Evolutionary conservation across 345 rosid species (phyloP), one percentile per base, ranked within the genome.

Genomic region (Fremontodendron californicum): DNA sequence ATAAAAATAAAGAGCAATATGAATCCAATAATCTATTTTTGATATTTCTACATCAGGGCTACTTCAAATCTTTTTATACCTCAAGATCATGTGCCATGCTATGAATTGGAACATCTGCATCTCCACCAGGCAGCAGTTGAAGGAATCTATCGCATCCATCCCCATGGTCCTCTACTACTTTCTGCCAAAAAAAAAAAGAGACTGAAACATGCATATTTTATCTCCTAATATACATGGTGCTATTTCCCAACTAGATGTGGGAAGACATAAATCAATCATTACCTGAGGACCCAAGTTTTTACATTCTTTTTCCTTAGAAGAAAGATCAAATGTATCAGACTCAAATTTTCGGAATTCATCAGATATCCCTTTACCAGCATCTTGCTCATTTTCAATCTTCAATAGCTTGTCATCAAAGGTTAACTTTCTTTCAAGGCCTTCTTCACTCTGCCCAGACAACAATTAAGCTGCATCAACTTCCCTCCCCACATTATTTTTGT

Each of bases 251-350:
- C 51, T 43, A 57, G 46, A 35, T 9, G 9, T 61, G 69, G 29
- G 46, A 73, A 62, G 21, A 33, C 9, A 46, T 51, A 57, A 48
- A 57, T 54, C n/a, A 27, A 51, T 27, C 6, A 25, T 76, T 75
- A 86, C 91, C 89, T 82, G 84, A 70, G 60, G 65, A 18, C 11
- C 78, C 46, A 37, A 72, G 68, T 65, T n/a, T n/a, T n/a, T n/a
- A n/a, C n/a, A n/a, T n/a, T n/a, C n/a, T n/a, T n/a, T n/a, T n/a
- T 71, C 78, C 77, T 78, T 12, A 12, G 74, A 73, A 74, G 78
- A 66, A 64, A 35, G 73, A 46, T 80, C 83, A 6, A 74, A 48
- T 9, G 55, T 70, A 71, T 81, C 83, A n/a, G n/a, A n/a, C n/a
- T n/a, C n/a, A n/a, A n/a, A n/a, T n/a, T n/a, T n/a, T n/a, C n/a